These are phyloP conservation scores for Aspergillus floridensis DNA, from an alignment of 2,329 filamentous ascomycete species.

Conservation along the genomic window DNA sequence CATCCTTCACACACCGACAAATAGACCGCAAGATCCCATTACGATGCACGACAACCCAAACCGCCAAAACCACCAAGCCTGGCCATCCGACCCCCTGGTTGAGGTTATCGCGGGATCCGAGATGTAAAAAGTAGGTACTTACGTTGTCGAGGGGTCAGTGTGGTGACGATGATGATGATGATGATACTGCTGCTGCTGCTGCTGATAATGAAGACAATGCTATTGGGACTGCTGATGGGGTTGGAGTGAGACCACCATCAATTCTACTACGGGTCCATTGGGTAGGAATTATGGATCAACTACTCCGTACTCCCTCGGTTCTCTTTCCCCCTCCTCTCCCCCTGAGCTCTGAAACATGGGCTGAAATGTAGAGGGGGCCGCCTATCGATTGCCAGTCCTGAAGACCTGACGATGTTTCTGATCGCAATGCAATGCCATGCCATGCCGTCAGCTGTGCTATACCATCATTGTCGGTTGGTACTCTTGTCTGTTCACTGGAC, in stretches of 20 bases:
- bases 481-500: neutral
- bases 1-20: neutral
- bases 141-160: neutral
- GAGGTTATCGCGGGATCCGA: neutral
- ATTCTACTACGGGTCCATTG: neutral
- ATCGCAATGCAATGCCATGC: neutral
- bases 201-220: no score
- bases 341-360: slow-evolving; percentile 6
- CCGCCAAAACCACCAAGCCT: neutral
- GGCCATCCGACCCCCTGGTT: neutral
- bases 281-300: neutral
- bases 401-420: slow-evolving; percentile 1
- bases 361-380: neutral
- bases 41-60: slow-evolving; percentile 9
- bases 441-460: neutral
- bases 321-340: neutral
- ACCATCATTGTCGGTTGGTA: neutral
- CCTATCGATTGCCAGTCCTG: neutral
- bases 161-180: neutral
- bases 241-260: neutral
- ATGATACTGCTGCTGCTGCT: neutral
- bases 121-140: neutral
- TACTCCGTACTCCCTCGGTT: neutral
- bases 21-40: slow-evolving; percentile 9
- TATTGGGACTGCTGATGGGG: neutral